These are phyloP conservation scores for Tetrastigma voinierianum DNA, from an alignment of 164 flowering plant genomes.

Conservation along the genomic window DNA sequence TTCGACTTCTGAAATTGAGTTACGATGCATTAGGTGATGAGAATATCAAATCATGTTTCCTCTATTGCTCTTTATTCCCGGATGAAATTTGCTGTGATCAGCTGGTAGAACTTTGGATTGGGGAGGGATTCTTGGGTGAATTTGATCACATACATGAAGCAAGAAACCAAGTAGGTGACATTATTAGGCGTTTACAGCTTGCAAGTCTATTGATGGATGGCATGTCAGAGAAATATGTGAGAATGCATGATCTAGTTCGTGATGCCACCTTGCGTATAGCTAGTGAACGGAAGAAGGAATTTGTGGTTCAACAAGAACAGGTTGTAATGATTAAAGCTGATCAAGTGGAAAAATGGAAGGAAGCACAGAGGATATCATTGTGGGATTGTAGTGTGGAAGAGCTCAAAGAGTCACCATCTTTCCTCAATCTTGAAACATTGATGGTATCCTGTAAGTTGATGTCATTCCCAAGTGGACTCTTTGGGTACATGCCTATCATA, in stretches of 20 bases:
- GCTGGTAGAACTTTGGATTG: conserved; percentile 16
- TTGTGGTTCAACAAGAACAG: not conserved
- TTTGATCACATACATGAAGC: not conserved
- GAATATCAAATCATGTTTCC: conserved; percentile 2
- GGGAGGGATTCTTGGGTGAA: conserved; percentile 14
- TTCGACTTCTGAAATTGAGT: conserved; percentile 5
- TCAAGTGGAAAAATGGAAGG: not conserved
- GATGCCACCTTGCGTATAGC: conserved; percentile 12
- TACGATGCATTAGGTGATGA: conserved; percentile 10
- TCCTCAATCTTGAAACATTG: no score
- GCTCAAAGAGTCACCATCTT: not conserved
- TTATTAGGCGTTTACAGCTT: not conserved
- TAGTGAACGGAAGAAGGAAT: not conserved
- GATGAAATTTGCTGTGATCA: not conserved
- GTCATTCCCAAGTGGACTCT: no score
- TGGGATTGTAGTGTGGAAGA: not conserved
- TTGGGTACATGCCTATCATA: no score
- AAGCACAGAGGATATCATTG: not conserved
- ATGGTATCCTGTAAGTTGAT: no score
- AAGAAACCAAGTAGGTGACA: conserved; percentile 1
- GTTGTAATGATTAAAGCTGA: not conserved
- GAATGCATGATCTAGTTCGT: conserved; percentile 17
- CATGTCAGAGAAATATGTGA: not conserved
- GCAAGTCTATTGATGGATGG: conserved; percentile 2
- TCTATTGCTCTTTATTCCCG: conserved; percentile 14